Base-by-base conservation (phyloP, 805 yeast genomes). In the Candida caryicola region DNA sequence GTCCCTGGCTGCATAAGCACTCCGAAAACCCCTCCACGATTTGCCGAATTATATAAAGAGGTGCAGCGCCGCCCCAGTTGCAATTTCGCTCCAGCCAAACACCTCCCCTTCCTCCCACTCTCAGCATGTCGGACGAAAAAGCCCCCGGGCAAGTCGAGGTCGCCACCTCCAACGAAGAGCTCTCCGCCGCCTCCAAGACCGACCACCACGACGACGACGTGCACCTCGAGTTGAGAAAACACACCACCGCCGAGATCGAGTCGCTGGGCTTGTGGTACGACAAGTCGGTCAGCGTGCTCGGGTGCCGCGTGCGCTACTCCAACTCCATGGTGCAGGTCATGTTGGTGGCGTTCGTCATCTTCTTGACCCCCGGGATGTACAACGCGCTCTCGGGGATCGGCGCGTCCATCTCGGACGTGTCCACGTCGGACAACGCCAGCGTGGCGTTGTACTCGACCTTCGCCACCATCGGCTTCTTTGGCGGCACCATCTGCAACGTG, bases 391-490 rank as follows among this genome's bases (percentile, higher is more conserved):
- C 69, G 21, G 79, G 79, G 49, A 59, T 74, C 34, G 76, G 74
- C 36, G 65, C 73, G 18, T 73, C 74, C 37, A 59, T 62, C 47
- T 54, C 62, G 31, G 55, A 57, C 41, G 63, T 61, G 36, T 46
- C 47, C 17, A 67, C 70, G 17, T 65, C 74, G 27, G 72, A 73
- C 47, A 66, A 74, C 47, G 72, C 80, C 14, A 65, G 64, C 42
- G 76, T 73, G 30, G 81, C 82, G 6, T 60, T 77, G 29, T 69
- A 77, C 53, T 64, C 73, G 30, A 72, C 78, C 1, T 78, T 78
- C 49, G 80, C 81, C 17, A 62, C 74, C n/a, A 47, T 76, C 42
- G 82, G 82, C 9, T 75, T 77, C 55, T 69, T 77, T 44, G 71
- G 77, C 9, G 83, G 83, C 47, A 66, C 79, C 23, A 64, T 77